Conservation (phyloP, 495 filamentous ascomycete genomes). For the Hypoxylon lienhwacheense region DNA sequence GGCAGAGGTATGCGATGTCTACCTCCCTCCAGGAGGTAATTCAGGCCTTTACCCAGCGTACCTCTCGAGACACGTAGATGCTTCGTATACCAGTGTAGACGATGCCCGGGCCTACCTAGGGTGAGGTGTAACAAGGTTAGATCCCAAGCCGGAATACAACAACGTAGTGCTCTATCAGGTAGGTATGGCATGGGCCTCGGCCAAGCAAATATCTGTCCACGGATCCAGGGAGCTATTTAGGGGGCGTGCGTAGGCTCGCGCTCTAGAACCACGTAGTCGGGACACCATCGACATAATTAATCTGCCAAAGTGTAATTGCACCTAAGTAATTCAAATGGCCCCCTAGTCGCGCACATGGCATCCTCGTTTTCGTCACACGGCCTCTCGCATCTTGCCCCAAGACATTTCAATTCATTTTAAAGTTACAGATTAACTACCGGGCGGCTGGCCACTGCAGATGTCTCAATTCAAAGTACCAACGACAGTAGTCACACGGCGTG, state of each 20-base stretch:
- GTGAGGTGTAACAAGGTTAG: no score
- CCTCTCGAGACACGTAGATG: no score
- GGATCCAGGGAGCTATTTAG: constrained; percentile 8
- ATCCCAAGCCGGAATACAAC: constrained; percentile 2
- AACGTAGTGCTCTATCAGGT: background rate
- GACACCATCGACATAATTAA: constrained; percentile 15
- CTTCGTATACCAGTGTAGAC: no score
- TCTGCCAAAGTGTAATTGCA: constrained; percentile 6
- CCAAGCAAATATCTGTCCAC: constrained; percentile 9
- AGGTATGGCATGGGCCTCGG: constrained; percentile 3
- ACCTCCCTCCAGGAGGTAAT: no score
- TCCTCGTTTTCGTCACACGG: constrained; percentile 26
- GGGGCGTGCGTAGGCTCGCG: constrained; percentile 6
- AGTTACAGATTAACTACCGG: constrained; percentile 18
- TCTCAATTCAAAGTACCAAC: constrained; percentile 18
- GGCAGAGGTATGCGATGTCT: no score
- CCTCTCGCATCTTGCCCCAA: constrained; percentile 15
- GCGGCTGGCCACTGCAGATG: constrained; percentile 14
- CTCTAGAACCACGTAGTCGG: constrained; percentile 9
- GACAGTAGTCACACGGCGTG: constrained; percentile 6
- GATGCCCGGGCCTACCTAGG: no score
- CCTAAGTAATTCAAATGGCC: no score
- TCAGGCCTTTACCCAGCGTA: no score
- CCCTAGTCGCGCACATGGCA: constrained; percentile 32
- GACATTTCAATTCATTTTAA: no score